Conservation (phyloP, 73 alveolate genomes). For the Blepharisma stoltei region DNA sequence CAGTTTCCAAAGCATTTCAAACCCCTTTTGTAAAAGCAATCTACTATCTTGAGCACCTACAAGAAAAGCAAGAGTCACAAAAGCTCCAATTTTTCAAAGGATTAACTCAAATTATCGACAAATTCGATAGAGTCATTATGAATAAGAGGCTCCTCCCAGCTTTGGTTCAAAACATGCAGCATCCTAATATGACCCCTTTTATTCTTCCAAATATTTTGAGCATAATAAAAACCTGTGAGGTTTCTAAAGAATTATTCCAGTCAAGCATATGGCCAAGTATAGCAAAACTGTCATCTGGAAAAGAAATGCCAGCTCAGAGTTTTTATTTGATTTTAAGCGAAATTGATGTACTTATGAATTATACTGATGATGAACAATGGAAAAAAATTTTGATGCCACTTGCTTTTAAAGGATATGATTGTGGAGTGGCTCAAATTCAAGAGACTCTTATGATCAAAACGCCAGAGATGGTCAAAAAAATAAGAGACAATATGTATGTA, state of each 20-base stretch:
- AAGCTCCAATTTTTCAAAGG: slow-evolving; percentile 80
- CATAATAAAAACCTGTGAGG: slow-evolving; percentile 58
- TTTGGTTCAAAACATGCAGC: slow-evolving; percentile 62
- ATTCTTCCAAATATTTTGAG: slow-evolving; percentile 74
- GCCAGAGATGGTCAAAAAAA: slow-evolving; percentile 60
- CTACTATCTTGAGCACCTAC: slow-evolving; percentile 74
- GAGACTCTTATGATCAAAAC: slow-evolving; percentile 59
- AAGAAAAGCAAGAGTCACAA: slow-evolving; percentile 69
- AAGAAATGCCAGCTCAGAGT: slow-evolving; percentile 62
- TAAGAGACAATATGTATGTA: slow-evolving; percentile 61
- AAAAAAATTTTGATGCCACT: slow-evolving; percentile 37
- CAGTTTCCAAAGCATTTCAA: slow-evolving; percentile 70
- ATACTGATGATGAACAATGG: slow-evolving; percentile 37
- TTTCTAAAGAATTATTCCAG: slow-evolving; percentile 51
- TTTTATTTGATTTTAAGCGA: slow-evolving; percentile 43
- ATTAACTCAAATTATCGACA: slow-evolving; percentile 63
- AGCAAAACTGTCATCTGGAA: slow-evolving; percentile 45
- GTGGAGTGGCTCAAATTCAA: slow-evolving; percentile 85
- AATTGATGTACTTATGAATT: slow-evolving; percentile 46
- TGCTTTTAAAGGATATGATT: slow-evolving; percentile 73
- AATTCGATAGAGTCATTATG: slow-evolving; percentile 74
- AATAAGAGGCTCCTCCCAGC: slow-evolving; percentile 76
- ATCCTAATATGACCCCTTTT: slow-evolving; percentile 57
- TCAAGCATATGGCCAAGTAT: slow-evolving; percentile 52
- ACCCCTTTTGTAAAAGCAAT: slow-evolving; percentile 80